Evolutionary conservation across 768 basidiomycete genomes (phyloP), one percentile per base, ranked within the genome.

Genomic region (Lactifluus pinguis): DNA sequence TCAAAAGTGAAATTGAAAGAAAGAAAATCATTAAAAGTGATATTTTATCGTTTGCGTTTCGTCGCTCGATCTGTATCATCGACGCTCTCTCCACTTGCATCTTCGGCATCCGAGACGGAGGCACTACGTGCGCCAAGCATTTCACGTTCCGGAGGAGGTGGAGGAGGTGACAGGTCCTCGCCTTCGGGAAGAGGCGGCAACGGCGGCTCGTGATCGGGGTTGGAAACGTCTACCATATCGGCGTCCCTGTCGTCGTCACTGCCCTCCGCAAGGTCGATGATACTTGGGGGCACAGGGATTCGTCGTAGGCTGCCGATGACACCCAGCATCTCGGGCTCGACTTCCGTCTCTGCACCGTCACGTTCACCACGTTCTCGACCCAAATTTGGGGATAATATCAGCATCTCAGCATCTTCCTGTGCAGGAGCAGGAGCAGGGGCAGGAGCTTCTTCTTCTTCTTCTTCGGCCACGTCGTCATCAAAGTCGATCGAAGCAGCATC

Each of bases 401-500:
- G 51, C 52, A 62, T 62, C 7, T 62, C 61, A 42, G 57, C 56
- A 21, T 62, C 61, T 34, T 62, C 61, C 14, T 41, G 61, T 17
- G 47, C 5, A 2, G 32, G 5, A 39, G 2, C 32, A n/a, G 41
- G 47, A 6, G 30, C 56, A n/a, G 32, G 52, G 6, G 41, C 25
- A 25, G 25, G 25, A 2, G 25, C 9, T n/a, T n/a, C n/a, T 10
- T 42, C 36, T 10, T 25, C 25, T 25, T 25, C 32, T 9, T 38
- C 56, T 39, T 62, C 61, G 39, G 39, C 32, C 32, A n/a, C 41
- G 3, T 30, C 45, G 5, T 15, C 48, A 8, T 58, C 61, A 13
- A 62, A 41, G 10, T 62, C 61, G 21, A 62, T 54, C 41, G 57
- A 62, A 32, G 14, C 39, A 3, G 32, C 45, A 17, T 87, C 86